Conservation (phyloP, 1,284 basidiomycete species). For the Moesziomyces sp. region DNA sequence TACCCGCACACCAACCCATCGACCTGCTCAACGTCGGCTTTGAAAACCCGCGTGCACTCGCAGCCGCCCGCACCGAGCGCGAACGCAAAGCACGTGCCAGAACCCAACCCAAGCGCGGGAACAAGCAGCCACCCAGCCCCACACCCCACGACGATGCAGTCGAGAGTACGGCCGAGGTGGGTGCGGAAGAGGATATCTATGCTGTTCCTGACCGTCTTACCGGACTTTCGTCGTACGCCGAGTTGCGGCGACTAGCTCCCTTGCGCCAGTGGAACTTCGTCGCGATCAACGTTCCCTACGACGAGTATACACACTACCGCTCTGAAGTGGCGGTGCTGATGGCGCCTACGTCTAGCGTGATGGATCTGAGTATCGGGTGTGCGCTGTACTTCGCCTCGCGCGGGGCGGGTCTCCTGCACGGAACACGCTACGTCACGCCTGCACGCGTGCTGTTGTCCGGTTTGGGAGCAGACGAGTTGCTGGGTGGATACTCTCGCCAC, state of each 20-base stretch:
- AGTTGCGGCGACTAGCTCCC: slow-evolving; percentile 79
- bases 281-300: slow-evolving; percentile 84
- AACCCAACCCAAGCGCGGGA: slow-evolving; percentile 4
- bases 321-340: slow-evolving; percentile 37
- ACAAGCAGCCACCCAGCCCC: not conserved
- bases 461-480: slow-evolving; percentile 91
- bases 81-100: slow-evolving; percentile 20
- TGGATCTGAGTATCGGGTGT: slow-evolving; percentile 81
- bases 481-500: slow-evolving; percentile 93
- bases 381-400: slow-evolving; percentile 93
- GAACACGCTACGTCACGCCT: slow-evolving; percentile 74
- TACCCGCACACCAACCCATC: slow-evolving; percentile 76
- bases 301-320: slow-evolving; percentile 71
- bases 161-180: slow-evolving; percentile 7
- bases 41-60: slow-evolving; percentile 82
- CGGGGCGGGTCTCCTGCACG: slow-evolving; percentile 68
- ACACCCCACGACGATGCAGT: slow-evolving; percentile 15
- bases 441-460: slow-evolving; percentile 90
- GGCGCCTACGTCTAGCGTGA: slow-evolving; percentile 51
- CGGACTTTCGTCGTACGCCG: slow-evolving; percentile 79
- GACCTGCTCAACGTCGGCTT: slow-evolving; percentile 97
- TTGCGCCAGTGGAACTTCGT: slow-evolving; percentile 89
- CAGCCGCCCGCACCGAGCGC: slow-evolving; percentile 56
- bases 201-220: slow-evolving; percentile 87
- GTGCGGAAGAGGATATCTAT: slow-evolving; percentile 63